Percentiles rank a stretch among this genome's conserved stretches.
These are phyloP conservation scores for Lactarius hatsudake DNA, from an alignment of 768 basidiomycete species.

Conservation along the genomic window DNA sequence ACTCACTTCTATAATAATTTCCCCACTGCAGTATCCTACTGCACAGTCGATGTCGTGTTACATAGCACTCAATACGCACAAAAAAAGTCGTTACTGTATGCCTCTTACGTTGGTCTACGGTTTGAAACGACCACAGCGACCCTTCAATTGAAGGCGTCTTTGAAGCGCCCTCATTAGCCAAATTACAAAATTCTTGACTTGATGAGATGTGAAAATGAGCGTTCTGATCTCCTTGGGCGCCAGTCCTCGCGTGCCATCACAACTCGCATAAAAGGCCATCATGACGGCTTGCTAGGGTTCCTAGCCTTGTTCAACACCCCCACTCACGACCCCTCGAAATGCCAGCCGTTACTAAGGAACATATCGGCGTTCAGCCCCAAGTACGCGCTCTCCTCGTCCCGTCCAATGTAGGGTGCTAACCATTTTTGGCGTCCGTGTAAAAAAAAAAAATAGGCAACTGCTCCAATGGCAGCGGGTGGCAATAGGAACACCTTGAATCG, in stretches of 20 bases:
- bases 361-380: neutral
- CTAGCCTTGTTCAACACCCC: neutral
- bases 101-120: no score
- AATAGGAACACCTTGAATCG: conserved; percentile 30
- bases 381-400: neutral
- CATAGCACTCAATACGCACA: no score
- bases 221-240: conserved; percentile 18
- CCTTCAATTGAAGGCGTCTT: no score
- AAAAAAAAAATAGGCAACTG: neutral
- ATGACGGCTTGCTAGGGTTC: neutral
- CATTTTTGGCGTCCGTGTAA: neutral
- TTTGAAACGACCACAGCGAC: no score
- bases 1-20: no score
- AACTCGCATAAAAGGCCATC: neutral
- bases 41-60: no score
- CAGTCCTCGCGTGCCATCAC: no score
- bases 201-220: no score
- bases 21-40: no score
- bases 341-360: neutral
- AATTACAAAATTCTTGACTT: no score
- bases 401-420: neutral
- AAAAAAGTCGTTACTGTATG: no score
- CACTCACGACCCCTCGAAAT: conserved; percentile 24
- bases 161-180: no score
- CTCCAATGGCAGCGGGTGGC: conserved; percentile 15